These are phyloP conservation scores for Claviceps humidiphila DNA, from an alignment of 2,329 filamentous ascomycete species.

Conservation along the genomic window DNA sequence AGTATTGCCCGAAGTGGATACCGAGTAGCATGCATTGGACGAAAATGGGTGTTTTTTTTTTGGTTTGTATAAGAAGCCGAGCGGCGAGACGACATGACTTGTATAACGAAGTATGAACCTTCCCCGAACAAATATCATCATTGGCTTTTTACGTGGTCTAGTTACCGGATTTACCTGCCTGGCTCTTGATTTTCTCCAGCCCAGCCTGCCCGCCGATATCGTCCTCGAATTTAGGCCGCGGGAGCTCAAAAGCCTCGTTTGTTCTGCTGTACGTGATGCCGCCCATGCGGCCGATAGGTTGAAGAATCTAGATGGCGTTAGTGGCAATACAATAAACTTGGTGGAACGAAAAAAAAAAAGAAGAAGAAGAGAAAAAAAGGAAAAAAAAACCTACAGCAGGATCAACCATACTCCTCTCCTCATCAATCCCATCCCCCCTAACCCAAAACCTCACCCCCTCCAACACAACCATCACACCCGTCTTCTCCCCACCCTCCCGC, in stretches of 20 bases:
- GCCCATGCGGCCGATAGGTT: constrained; percentile 65
- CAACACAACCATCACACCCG: constrained; percentile 60
- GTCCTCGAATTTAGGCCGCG: constrained; percentile 43
- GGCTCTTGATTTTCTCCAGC: constrained; percentile 29
- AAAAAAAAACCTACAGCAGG: constrained; percentile 38
- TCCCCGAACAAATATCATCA: background rate
- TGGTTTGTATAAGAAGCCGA: too few relatives aligned
- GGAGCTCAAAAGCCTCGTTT: constrained; percentile 59
- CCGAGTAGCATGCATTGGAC: too few relatives aligned
- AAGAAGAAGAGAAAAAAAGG: background rate
- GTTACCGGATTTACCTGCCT: too few relatives aligned
- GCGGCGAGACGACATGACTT: background rate
- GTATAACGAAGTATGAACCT: constrained; percentile 4
- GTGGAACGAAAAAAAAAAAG: background rate
- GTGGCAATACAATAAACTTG: background rate
- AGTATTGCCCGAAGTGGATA: too few relatives aligned
- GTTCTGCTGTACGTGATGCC: constrained; percentile 73
- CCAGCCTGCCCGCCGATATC: constrained; percentile 40
- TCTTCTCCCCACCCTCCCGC: constrained; percentile 55
- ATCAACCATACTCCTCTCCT: constrained; percentile 61
- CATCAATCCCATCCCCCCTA: constrained; percentile 74
- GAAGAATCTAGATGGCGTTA: constrained; percentile 39
- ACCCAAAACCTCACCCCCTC: constrained; percentile 85
- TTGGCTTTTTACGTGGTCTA: background rate
- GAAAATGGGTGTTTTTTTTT: background rate